Evolutionary conservation across 2,329 filamentous ascomycete species (phyloP), one percentile per base, ranked within the genome.

Genomic region (Westerdykella ornata): DNA sequence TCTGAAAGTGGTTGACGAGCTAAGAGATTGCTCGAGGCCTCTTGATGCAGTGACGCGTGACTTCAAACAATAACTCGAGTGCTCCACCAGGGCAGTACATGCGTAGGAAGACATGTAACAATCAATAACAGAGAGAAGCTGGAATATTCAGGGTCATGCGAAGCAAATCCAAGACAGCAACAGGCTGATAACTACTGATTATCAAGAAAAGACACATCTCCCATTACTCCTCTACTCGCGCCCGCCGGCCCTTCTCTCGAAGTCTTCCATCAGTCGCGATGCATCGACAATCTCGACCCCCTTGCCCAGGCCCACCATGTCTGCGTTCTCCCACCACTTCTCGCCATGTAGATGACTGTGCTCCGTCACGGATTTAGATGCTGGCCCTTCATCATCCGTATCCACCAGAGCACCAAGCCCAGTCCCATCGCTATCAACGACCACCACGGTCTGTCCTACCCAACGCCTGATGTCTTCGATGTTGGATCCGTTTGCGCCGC

Each of bases 261-360:
- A 97, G 66, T 97, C 90, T 54, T 96, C 89, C 38, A 84, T 82
- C 14, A 94, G 77, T 37, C 86, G 76, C 49, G 82, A 74, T 22
- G 82, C 84, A 63, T 97, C 90, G 3, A 96, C 88, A 14, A 97
- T 81, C 30, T 94, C 81, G 19, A 96, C 82, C 3, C 88, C 86
- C 59, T 92, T 84, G 13, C 90, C 90, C 43, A 89, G 74, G 2
- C 90, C 89, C 17, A 94, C 88, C 44, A 87, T 79, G 34, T 88
- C 84, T 42, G 88, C 80, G 40, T 77, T 74, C 65, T 88, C 81
- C 83, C 84, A 92, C 86, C 86, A 90, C 45, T 75, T 72, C 22
- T 75, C 70, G 30, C 63, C 40, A 61, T 59, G 74, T 4, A 49
- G 0, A 46, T 42, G 20, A 12, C 35, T 19, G 19, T 63, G 59